Evolutionary conservation across 2,329 filamentous ascomycete genomes (phyloP).

Genomic region (Cordyceps cateniannulata): DNA sequence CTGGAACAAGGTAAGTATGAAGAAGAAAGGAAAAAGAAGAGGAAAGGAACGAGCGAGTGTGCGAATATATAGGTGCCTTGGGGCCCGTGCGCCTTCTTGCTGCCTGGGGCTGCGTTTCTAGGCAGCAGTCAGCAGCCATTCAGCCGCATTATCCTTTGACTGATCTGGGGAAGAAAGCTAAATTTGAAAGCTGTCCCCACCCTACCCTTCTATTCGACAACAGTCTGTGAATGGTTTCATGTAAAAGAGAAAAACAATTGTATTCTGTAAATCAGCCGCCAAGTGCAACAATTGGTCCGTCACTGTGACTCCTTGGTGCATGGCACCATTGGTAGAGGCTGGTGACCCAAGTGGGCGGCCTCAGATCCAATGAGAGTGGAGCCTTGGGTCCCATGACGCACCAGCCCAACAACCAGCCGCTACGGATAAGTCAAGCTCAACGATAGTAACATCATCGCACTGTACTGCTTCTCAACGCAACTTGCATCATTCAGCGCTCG

Average conservation of each 20-base stretch:
- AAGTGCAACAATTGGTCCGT: background rate
- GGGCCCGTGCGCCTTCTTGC: conserved; percentile 19
- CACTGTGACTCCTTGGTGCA: background rate
- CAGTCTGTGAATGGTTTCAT: background rate
- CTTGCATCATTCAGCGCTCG: background rate
- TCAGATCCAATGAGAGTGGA: conserved; percentile 20
- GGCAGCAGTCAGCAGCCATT: background rate
- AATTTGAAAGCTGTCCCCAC: background rate
- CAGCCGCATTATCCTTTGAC: background rate
- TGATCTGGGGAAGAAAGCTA: too few relatives aligned
- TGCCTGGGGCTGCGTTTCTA: conserved; percentile 15
- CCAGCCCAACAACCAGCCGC: conserved; percentile 15
- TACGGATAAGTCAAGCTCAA: background rate
- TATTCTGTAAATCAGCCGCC: background rate
- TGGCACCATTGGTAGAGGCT: background rate
- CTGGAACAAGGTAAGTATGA: conserved; percentile 51
- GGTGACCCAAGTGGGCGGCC: conserved; percentile 5
- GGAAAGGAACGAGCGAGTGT: conserved; percentile 11
- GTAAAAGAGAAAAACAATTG: background rate
- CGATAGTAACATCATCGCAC: background rate
- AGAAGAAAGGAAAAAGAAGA: conserved; percentile 30
- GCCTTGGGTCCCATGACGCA: conserved; percentile 32
- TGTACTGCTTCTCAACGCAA: background rate
- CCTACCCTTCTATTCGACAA: background rate
- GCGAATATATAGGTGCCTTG: conserved; percentile 18